Evolutionary conservation across 2,329 filamentous ascomycete species (phyloP), one percentile per base, ranked within the genome.

Genomic region (Septoria petroselini): DNA sequence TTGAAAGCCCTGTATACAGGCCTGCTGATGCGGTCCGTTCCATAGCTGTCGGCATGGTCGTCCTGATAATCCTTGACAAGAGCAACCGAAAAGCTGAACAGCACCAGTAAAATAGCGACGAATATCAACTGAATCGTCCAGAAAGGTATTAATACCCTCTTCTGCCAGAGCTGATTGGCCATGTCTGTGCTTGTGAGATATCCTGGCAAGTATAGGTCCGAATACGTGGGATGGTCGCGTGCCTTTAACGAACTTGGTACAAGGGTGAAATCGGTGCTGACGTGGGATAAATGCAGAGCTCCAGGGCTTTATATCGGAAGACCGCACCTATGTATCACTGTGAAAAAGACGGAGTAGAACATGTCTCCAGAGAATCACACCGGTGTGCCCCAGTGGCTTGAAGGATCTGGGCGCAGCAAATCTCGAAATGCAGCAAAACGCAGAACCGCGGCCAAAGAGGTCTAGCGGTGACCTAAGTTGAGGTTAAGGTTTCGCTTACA

Each of bases 111-210:
- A 35, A 63, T 49, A 29, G 55, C 34, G 43, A 55, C 39, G 33
- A 55, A 50, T 18, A 58, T 18, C 6, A 58, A 23, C 43, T 65
- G 53, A 15, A 62, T 18, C 3, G 55, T 40, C 62, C 62, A 66
- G 49, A 65, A 55, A 2, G 64, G 62, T 14, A 65, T 55, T 35
- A 62, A 54, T 31, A 62, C 58, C 29, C 55, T 50, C 56, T 65
- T 65, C 21, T 50, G 37, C 62, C 63, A 66, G 14, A 63, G 50
- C 19, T 59, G 58, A 40, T 50, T 47, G 33, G 44, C 45, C 52
- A 60, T 62, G 23, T 45, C 33, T 50, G 34, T 35, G 38, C 21
- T 29, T 37, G 48, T 34, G 29, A 18, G 33, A 25, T 39, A 38
- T 46, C 33, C 23, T 46, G 42, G 33, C 42, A 18, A 30, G n/a